Evolutionary conservation across 2,329 filamentous ascomycete species (phyloP), one percentile per base, ranked within the genome.

Genomic region (Alternaria gansuensis): DNA sequence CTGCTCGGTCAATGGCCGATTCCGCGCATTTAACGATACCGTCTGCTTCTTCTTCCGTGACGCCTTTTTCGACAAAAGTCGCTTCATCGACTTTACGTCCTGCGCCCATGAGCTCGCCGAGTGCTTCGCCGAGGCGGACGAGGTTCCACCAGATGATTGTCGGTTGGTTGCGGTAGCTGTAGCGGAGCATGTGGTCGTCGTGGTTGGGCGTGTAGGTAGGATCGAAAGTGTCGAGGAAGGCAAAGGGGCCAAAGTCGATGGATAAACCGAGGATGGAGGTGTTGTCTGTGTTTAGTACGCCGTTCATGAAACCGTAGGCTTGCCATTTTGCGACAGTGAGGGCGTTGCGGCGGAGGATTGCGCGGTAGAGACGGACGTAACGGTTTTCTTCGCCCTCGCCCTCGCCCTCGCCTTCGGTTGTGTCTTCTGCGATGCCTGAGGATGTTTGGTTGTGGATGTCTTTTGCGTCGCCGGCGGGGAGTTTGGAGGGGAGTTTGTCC

Each of bases 121-220:
- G 75, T 0, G 90, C 87, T 79, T 99, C 95, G 57, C 93, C 95
- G 0, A 99, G 85, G 1, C 95, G 88, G 1, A 97, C 92, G 0
- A 98, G 83, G 71, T 98, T 98, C 95, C 95, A 99, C 95, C 95
- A 99, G 72, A 99, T 95, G 57, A 99, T 91, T 41, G 89, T 93
- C 0, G 95, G 93, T 74, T 99, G 95, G 75, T 97, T 97, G 66
- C 89, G 89, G 82, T 98, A 99, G 66, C 88, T 89, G 76, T 99
- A 99, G 45, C 95, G 87, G 29, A 96, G 82, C 80, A 90, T 85
- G 73, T 90, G 85, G 73, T 99, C 95, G 77, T 99, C 95, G 75
- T 99, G 95, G 74, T 99, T 99, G 1, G 95, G 95, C 0, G 95
- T 99, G 77, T 98, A 99, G 14, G 84, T 82, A 0, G 94, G 94